Conservation (phyloP, 495 filamentous ascomycete genomes). For the Daldinia loculata region DNA sequence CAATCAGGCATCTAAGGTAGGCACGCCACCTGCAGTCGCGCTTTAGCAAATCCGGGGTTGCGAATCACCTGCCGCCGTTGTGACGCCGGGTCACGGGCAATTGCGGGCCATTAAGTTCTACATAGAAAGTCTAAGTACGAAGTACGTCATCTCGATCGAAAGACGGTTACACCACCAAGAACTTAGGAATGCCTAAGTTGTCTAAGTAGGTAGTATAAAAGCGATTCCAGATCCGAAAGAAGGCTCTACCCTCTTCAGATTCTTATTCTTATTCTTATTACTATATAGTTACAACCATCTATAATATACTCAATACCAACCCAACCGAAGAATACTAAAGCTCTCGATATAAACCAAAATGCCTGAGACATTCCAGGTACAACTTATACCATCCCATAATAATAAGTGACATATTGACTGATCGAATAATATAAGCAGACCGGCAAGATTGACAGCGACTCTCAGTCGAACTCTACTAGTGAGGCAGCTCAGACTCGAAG, state of each 20-base stretch:
- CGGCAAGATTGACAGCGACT: conserved; percentile 45
- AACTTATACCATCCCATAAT: conserved; percentile 4
- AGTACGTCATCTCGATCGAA: conserved; percentile 43
- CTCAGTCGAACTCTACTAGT: conserved; percentile 45
- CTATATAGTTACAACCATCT: background rate
- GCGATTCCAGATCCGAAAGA: background rate
- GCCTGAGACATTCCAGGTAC: conserved; percentile 44
- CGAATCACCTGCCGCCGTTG: conserved; percentile 42
- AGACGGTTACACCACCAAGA: conserved; percentile 32
- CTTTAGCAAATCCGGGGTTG: conserved; percentile 39
- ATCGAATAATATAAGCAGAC: conserved; percentile 27
- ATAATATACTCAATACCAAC: background rate
- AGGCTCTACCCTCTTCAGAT: background rate
- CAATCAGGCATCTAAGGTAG: background rate
- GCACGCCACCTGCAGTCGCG: conserved; percentile 20
- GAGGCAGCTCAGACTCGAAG: conserved; percentile 45
- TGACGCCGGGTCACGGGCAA: conserved; percentile 47
- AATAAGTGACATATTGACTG: background rate
- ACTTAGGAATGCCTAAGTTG: background rate
- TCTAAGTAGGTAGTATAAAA: conserved; percentile 20
- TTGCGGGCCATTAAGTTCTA: conserved; percentile 32
- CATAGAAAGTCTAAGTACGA: conserved; percentile 29
- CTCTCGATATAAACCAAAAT: conserved; percentile 25
- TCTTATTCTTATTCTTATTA: background rate
- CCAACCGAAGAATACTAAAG: conserved; percentile 13